Percentiles rank a stretch among this genome's conserved stretches.
These are phyloP conservation scores for Penicillium sp. DNA, from an alignment of 2,329 filamentous ascomycete genomes.

Conservation along the genomic window DNA sequence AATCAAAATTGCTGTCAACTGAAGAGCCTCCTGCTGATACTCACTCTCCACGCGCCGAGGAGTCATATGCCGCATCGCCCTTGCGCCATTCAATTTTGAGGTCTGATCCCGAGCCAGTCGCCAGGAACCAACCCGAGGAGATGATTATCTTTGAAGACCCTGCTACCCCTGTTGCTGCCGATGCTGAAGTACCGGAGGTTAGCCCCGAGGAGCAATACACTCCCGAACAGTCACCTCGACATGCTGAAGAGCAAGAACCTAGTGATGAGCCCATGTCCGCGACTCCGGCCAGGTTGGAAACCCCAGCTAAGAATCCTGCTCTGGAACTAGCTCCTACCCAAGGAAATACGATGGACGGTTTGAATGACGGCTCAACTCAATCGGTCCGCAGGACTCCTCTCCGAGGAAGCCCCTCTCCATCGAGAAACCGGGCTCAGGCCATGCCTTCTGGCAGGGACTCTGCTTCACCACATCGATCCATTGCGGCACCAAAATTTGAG, in stretches of 20 bases:
- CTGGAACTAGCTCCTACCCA: conserved; percentile 13
- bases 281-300: conserved; percentile 4
- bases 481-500: neutral
- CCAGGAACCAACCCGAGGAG: conserved; percentile 17
- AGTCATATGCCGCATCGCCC: conserved; percentile 5
- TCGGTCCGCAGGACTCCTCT: conserved; percentile 20
- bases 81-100: conserved; percentile 4
- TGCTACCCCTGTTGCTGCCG: conserved; percentile 16
- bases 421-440: conserved; percentile 12
- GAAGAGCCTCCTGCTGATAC: conserved; percentile 4
- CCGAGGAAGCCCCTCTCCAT: conserved; percentile 21
- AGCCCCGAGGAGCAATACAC: conserved; percentile 8
- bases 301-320: conserved; percentile 8
- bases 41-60: conserved; percentile 4
- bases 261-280: neutral
- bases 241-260: neutral
- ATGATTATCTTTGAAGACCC: conserved; percentile 30
- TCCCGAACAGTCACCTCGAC: conserved; percentile 12
- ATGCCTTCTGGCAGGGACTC: conserved; percentile 6
- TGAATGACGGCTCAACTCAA: conserved; percentile 17
- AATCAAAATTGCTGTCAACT: conserved; percentile 8
- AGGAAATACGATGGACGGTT: conserved; percentile 5
- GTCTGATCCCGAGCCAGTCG: conserved; percentile 6
- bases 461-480: conserved; percentile 10
- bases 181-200: conserved; percentile 3